phyloP scores from a whole-genome alignment of 345 rosid species.

The Schrenkiella parvula region DNA sequence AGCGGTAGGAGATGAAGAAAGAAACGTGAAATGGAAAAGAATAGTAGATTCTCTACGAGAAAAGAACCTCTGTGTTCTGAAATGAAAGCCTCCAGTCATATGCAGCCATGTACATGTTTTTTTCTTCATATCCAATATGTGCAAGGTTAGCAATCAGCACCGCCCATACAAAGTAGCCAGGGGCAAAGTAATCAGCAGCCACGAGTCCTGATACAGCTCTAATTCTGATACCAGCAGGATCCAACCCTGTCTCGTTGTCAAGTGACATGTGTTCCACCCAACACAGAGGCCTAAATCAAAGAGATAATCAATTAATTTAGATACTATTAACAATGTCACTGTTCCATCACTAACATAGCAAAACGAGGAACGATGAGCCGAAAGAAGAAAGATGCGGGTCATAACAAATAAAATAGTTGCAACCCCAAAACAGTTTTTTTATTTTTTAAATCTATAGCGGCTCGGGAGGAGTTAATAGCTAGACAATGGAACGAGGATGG shows the following conservation, averaged over 20 bases:
- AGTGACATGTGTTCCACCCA: conserved; percentile 98
- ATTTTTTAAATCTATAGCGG: not conserved
- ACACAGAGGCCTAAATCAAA: conserved; percentile 66
- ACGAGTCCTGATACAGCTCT: conserved; percentile 90
- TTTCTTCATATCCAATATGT: conserved; percentile 91
- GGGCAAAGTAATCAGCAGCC: conserved; percentile 96
- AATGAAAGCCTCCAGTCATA: conserved; percentile 96
- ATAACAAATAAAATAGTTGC: conserved; percentile 1
- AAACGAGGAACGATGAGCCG: not conserved
- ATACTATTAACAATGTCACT: not conserved
- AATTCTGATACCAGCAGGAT: conserved; percentile 77
- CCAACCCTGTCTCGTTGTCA: conserved; percentile 92
- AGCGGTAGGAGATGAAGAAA: not conserved
- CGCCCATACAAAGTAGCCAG: conserved; percentile 98
- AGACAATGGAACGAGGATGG: not conserved
- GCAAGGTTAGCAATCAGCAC: conserved; percentile 95
- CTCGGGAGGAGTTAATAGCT: not conserved
- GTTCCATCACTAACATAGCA: not conserved
- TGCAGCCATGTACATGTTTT: conserved; percentile 95
- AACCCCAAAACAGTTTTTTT: not conserved
- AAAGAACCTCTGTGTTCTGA: conserved; percentile 86
- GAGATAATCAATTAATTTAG: not conserved
- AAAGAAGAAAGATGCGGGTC: not conserved
- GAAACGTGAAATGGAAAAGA: not conserved
- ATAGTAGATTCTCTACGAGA: not conserved